Evolutionary conservation across 2,329 filamentous ascomycete genomes (phyloP).

Genomic region (Ceratocystis albifundus): DNA sequence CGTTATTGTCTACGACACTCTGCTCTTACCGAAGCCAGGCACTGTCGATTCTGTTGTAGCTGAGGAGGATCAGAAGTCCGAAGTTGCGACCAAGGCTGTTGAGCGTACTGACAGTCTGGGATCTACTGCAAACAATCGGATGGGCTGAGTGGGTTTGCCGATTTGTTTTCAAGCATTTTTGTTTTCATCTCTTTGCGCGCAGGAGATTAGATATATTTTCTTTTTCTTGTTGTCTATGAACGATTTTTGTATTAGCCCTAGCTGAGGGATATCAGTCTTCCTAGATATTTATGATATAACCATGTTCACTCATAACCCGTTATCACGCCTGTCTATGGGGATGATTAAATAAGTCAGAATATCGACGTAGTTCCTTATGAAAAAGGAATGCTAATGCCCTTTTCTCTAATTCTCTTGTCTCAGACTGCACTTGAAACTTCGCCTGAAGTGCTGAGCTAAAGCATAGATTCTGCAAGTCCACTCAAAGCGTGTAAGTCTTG

Average conservation of each 20-base stretch:
- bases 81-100: background rate
- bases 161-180: conserved; percentile 5
- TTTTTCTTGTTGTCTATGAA: background rate
- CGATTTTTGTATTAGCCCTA: background rate
- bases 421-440: conserved; percentile 33
- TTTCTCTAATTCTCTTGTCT: background rate
- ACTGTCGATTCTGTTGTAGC: conserved; percentile 23
- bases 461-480: background rate
- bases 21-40: conserved; percentile 25
- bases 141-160: background rate
- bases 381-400: background rate
- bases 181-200: background rate
- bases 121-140: background rate
- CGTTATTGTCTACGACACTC: conserved; percentile 9
- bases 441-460: background rate
- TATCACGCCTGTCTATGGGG: too few species aligned
- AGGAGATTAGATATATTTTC: background rate
- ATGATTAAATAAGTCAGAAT: too few species aligned
- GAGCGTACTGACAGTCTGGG: background rate
- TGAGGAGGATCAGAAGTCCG: background rate
- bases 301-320: background rate
- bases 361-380: too few species aligned
- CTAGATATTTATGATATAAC: conserved; percentile 8
- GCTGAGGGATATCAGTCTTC: background rate
- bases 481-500: background rate